Conservation (phyloP, 1,284 basidiomycete species). For the Puccinia hordei region DNA sequence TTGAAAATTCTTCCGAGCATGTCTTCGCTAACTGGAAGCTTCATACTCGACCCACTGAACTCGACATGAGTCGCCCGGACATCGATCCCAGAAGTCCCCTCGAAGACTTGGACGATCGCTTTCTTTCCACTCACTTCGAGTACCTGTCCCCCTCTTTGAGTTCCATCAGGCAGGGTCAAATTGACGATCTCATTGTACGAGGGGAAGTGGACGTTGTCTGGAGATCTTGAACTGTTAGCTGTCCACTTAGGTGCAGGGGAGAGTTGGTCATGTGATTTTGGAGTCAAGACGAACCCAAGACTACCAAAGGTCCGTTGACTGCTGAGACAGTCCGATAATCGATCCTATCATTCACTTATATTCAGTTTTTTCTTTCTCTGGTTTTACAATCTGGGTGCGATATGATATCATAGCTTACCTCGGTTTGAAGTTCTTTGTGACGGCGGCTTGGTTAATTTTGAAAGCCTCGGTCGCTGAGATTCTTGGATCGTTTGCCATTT, state of each 20-base stretch:
- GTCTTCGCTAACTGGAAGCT: conserved; percentile 98
- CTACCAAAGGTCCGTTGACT: conserved; percentile 90
- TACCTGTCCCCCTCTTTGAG: conserved; percentile 93
- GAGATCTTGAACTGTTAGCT: conserved; percentile 61
- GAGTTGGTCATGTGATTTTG: too few relatives aligned
- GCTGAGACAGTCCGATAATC: conserved; percentile 95
- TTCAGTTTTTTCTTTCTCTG: neutral
- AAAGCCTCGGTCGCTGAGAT: conserved; percentile 71
- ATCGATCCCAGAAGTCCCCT: conserved; percentile 96
- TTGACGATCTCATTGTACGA: conserved; percentile 99
- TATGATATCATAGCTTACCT: conserved; percentile 43
- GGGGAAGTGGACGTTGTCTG: conserved; percentile 67
- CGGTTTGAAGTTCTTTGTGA: conserved; percentile 69
- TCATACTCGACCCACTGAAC: conserved; percentile 98
- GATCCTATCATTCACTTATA: conserved; percentile 51
- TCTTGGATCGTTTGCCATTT: conserved; percentile 56
- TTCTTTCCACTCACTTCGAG: conserved; percentile 98
- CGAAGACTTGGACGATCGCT: conserved; percentile 98
- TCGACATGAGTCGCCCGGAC: conserved; percentile 96
- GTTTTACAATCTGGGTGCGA: neutral
- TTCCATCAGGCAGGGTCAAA: conserved; percentile 91
- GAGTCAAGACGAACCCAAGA: conserved; percentile 71
- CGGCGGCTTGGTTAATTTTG: conserved; percentile 80
- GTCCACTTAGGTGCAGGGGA: conserved; percentile 22
- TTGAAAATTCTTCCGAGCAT: conserved; percentile 99